Evolutionary conservation across 805 yeast species (phyloP).

Genomic region (Candida mattraensis): DNA sequence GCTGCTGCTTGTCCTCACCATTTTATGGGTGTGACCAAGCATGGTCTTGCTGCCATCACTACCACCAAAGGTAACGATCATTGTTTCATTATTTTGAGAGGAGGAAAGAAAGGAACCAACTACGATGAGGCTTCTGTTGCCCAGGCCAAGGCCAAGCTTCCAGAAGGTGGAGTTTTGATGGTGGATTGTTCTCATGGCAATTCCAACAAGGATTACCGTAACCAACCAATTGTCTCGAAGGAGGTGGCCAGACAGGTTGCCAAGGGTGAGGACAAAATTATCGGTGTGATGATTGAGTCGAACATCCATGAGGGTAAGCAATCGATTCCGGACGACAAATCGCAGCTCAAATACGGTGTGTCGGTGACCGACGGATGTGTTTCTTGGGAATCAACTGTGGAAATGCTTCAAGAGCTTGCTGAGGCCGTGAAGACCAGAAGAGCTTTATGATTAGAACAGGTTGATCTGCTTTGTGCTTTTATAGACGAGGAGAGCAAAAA

Average conservation of each 20-base stretch:
- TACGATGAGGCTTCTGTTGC: conserved; percentile 79
- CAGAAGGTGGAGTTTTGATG: conserved; percentile 64
- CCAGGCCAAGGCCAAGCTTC: conserved; percentile 63
- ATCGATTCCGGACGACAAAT: conserved; percentile 61
- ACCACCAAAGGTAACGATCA: conserved; percentile 94
- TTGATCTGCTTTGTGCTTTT: too few species aligned
- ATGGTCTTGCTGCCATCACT: conserved; percentile 94
- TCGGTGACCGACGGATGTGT: conserved; percentile 98
- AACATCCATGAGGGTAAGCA: conserved; percentile 92
- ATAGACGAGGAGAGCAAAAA: too few species aligned
- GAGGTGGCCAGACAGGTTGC: conserved; percentile 81
- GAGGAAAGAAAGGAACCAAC: conserved; percentile 93
- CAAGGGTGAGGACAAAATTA: conserved; percentile 74
- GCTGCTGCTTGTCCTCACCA: conserved; percentile 93
- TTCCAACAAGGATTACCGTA: conserved; percentile 88
- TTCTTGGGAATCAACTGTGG: conserved; percentile 83
- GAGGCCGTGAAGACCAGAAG: conserved; percentile 84
- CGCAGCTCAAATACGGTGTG: conserved; percentile 83
- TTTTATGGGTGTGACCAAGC: conserved; percentile 96
- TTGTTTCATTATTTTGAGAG: conserved; percentile 93
- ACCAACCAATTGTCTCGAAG: conserved; percentile 90
- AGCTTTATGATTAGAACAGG: conserved; percentile 28
- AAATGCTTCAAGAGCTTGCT: conserved; percentile 75
- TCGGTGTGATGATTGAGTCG: conserved; percentile 96
- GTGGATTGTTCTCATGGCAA: conserved; percentile 98